These are phyloP conservation scores for Alternaria ethzedia DNA, from an alignment of 2,329 filamentous ascomycete genomes.

Conservation along the genomic window DNA sequence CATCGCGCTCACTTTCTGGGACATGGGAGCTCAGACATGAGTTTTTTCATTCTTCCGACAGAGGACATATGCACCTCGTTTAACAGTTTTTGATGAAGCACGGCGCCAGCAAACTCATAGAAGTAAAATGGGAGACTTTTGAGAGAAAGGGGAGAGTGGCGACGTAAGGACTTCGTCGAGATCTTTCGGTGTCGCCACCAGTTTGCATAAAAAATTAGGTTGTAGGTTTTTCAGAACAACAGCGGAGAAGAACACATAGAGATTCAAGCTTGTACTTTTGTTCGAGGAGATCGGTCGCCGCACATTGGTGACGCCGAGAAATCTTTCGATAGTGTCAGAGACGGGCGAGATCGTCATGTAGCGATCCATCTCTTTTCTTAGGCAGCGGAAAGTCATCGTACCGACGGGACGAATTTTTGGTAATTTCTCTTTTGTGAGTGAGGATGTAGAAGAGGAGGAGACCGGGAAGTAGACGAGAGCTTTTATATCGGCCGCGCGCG, in stretches of 20 bases:
- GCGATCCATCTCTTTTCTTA: too few relatives aligned
- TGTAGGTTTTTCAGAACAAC: not conserved
- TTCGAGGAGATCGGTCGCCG: rapidly evolving
- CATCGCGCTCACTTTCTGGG: not conserved
- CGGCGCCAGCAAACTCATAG: not conserved
- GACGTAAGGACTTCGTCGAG: rapidly evolving
- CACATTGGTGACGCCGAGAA: too few relatives aligned
- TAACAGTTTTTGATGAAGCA: too few relatives aligned
- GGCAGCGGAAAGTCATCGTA: too few relatives aligned
- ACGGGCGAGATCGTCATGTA: too few relatives aligned
- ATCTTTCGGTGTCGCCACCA: not conserved
- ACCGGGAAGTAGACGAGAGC: not conserved
- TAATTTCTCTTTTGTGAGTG: rapidly evolving
- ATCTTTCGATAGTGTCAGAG: too few relatives aligned
- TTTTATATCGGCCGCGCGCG: not conserved
- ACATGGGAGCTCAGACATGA: too few relatives aligned
- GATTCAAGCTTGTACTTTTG: not conserved
- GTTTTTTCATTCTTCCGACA: not conserved
- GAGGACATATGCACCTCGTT: rapidly evolving
- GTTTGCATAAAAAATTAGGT: not conserved
- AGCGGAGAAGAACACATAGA: not conserved
- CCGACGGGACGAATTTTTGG: too few relatives aligned
- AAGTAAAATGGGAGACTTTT: too few relatives aligned
- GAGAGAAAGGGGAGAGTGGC: not conserved
- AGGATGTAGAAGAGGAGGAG: not conserved